These are phyloP conservation scores for Talaromyces sp. DNA, from an alignment of 2,329 filamentous ascomycete genomes.

Conservation along the genomic window DNA sequence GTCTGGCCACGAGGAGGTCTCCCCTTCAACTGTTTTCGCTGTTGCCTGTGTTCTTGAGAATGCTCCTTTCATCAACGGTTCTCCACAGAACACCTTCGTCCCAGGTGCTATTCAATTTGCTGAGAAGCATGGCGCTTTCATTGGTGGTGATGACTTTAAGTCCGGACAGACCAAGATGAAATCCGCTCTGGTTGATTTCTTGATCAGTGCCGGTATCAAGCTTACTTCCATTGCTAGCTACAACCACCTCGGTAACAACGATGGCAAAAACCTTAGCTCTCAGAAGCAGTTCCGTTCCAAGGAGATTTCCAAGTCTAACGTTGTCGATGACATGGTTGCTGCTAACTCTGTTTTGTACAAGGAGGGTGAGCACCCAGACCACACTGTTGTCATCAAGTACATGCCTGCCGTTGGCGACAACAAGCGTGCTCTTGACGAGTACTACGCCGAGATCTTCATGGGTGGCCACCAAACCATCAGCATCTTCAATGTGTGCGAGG, in stretches of 20 bases:
- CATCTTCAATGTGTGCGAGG: slow-evolving; percentile 98
- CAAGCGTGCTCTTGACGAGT: slow-evolving; percentile 98
- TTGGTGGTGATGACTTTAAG: slow-evolving; percentile 99
- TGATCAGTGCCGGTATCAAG: slow-evolving; percentile 98
- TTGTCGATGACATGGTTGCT: slow-evolving; percentile 99
- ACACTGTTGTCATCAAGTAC: slow-evolving; percentile 99
- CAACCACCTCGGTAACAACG: slow-evolving; percentile 99
- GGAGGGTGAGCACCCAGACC: slow-evolving; percentile 90
- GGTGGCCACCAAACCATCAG: slow-evolving; percentile 98
- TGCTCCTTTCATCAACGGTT: slow-evolving; percentile 96
- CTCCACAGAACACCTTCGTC: slow-evolving; percentile 98
- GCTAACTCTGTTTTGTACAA: slow-evolving; percentile 90
- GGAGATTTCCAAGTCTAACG: slow-evolving; percentile 99
- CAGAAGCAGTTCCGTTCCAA: slow-evolving; percentile 99
- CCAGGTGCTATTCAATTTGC: slow-evolving; percentile 87
- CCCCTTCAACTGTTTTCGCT: slow-evolving; percentile 92
- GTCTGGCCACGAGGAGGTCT: slow-evolving; percentile 81
- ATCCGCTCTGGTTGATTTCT: slow-evolving; percentile 94
- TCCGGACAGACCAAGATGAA: slow-evolving; percentile 99
- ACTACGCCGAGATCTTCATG: slow-evolving; percentile 99
- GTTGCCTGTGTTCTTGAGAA: slow-evolving; percentile 89
- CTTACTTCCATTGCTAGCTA: slow-evolving; percentile 97
- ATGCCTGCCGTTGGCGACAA: slow-evolving; percentile 98
- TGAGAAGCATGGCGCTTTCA: slow-evolving; percentile 80
- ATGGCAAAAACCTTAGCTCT: slow-evolving; percentile 96